Evolutionary conservation across 192 early-diverging fungal genomes (phyloP).

Genomic region (Podila minutissima): DNA sequence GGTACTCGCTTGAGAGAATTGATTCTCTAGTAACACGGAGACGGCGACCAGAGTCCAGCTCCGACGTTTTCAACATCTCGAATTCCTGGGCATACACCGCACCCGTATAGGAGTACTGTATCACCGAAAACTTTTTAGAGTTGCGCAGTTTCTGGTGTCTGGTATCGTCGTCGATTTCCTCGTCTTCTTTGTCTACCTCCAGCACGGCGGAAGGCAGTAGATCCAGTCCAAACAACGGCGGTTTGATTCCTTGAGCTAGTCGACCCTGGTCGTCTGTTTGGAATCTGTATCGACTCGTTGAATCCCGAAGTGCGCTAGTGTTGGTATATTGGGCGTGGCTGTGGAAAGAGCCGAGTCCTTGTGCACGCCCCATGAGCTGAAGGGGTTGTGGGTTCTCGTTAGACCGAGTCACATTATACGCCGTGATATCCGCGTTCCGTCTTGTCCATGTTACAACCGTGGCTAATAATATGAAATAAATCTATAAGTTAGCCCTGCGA

Average conservation of each 20-base stretch:
- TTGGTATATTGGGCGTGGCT: slow-evolving; percentile 3
- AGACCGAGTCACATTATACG: neutral
- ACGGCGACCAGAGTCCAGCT: neutral
- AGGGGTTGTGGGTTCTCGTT: slow-evolving; percentile 1
- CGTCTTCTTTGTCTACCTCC: neutral
- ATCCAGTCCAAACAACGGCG: neutral
- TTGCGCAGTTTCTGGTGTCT: neutral
- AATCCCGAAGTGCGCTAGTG: neutral
- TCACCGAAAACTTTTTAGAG: neutral
- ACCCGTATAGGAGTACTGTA: neutral
- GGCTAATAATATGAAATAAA: neutral
- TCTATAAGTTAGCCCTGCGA: neutral
- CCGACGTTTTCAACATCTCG: neutral
- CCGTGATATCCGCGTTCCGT: neutral
- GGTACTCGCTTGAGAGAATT: neutral
- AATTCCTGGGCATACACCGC: slow-evolving; percentile 2
- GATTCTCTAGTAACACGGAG: neutral
- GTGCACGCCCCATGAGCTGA: neutral
- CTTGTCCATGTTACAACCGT: slow-evolving; percentile 1
- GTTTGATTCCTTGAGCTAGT: neutral
- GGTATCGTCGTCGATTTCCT: neutral
- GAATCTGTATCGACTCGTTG: neutral
- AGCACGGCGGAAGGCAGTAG: neutral
- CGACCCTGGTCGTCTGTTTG: neutral
- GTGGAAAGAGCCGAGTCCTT: neutral